Conservation (phyloP, 2,329 filamentous ascomycete species). For the Cordyceps sp. region DNA sequence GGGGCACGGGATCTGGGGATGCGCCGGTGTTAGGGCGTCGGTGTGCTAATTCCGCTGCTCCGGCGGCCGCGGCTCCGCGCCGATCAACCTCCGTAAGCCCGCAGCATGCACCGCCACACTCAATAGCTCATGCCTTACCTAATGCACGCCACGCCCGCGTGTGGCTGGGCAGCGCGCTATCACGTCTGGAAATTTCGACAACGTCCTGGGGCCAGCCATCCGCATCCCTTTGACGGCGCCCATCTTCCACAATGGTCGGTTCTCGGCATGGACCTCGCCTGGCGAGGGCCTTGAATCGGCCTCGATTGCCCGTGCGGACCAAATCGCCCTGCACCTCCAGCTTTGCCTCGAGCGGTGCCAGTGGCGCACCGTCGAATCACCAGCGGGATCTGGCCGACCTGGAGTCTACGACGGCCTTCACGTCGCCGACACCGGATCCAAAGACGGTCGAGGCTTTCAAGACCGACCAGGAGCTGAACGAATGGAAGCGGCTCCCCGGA, state of each 20-base stretch:
- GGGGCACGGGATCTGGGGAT: no score
- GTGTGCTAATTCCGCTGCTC: no score
- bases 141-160: no score
- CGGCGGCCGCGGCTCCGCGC: no score
- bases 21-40: no score
- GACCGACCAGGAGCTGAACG: slow-evolving; percentile 18
- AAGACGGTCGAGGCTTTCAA: slow-evolving; percentile 22
- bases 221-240: background rate
- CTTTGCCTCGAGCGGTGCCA: slow-evolving; percentile 29
- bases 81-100: no score
- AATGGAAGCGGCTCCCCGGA: slow-evolving; percentile 24
- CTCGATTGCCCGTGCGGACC: slow-evolving; percentile 10
- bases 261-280: slow-evolving; percentile 22
- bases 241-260: slow-evolving; percentile 19
- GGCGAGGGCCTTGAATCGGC: slow-evolving; percentile 14
- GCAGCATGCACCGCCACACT: no score
- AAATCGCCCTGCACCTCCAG: slow-evolving; percentile 14
- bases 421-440: slow-evolving; percentile 21
- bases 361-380: slow-evolving; percentile 10
- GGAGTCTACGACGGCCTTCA: slow-evolving; percentile 32
- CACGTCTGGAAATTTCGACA: no score
- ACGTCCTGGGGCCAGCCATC: no score
- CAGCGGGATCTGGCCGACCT: slow-evolving; percentile 26
- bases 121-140: no score
- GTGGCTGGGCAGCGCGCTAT: no score